phyloP scores from a whole-genome alignment of 768 basidiomycete genomes.

The Hericium coralloides region DNA sequence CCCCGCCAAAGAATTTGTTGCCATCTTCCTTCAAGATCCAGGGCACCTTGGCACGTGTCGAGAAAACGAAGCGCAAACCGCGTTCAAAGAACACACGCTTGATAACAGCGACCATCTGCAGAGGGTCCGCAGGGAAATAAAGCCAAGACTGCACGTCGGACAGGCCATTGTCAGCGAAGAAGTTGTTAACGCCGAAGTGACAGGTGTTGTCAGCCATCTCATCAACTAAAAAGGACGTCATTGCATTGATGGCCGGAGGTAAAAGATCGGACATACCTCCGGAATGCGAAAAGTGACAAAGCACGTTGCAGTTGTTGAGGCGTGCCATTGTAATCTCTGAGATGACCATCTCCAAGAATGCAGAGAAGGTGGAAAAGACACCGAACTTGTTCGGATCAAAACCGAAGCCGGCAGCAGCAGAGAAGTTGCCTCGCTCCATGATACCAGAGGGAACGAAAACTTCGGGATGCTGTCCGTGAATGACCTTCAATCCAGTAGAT shows the following conservation, averaged over 20 bases:
- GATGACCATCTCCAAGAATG: slow-evolving; percentile 86
- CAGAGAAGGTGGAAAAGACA: slow-evolving; percentile 86
- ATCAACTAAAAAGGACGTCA: slow-evolving; percentile 7
- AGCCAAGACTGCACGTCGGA: slow-evolving; percentile 69
- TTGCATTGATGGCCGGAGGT: not conserved
- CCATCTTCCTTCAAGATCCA: slow-evolving; percentile 77
- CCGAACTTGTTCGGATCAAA: slow-evolving; percentile 77
- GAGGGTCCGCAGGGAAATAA: slow-evolving; percentile 82
- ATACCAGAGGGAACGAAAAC: slow-evolving; percentile 81
- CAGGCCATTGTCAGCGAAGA: slow-evolving; percentile 86
- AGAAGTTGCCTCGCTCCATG: slow-evolving; percentile 81
- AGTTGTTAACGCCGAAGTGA: slow-evolving; percentile 72
- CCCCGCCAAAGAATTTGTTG: slow-evolving; percentile 52
- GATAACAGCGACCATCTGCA: slow-evolving; percentile 74
- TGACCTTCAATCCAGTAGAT: slow-evolving; percentile 80
- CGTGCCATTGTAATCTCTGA: slow-evolving; percentile 93
- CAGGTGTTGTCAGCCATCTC: slow-evolving; percentile 52
- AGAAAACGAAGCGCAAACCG: slow-evolving; percentile 81
- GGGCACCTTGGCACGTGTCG: slow-evolving; percentile 84
- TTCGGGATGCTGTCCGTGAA: slow-evolving; percentile 86
- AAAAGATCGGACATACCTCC: slow-evolving; percentile 42
- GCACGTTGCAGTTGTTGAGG: slow-evolving; percentile 79
- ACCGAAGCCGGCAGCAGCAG: slow-evolving; percentile 81
- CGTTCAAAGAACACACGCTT: slow-evolving; percentile 74
- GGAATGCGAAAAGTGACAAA: slow-evolving; percentile 85